Base-by-base conservation (phyloP, 495 filamentous ascomycete species). In the Copromyces sp. region DNA sequence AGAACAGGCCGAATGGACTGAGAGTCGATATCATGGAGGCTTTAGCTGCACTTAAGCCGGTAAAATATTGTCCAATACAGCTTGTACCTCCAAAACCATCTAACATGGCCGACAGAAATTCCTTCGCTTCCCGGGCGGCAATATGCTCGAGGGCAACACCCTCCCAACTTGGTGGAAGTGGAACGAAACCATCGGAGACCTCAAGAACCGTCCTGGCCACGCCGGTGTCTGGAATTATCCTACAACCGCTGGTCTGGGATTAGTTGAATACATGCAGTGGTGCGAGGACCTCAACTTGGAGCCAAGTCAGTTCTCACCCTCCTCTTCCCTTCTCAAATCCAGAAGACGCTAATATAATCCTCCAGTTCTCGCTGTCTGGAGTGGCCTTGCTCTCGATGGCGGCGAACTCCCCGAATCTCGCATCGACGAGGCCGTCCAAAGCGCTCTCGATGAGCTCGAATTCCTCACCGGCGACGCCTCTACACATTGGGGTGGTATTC, bases 361-460 rank as follows among this genome's bases (percentile, higher is more conserved):
- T 61, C 3, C 65, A 71, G 75, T 80, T 9, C 73, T 81, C 11
- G 77, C 73, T 12, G 83, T 92, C 20, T 92, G 86, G 78, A 81
- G 84, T 61, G 90, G 90, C n/a, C 88, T 90, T 73, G 87, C 87
- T 5, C 83, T 93, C 12, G 88, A 89, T 68, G 84, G 84, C 5
- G 80, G 82, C 17, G 74, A 84, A 70, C 81, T 84, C 9, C 75
- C 84, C 0, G 69, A 85, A 71, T 71, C 74, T 16, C 77, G 82
- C 24, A 75, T 87, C 8, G 74, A 81, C 69, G 70, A 75, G 2
- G 88, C 84, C 65, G 83, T 93, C 37, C 81, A 90, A 9, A 87
- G 90, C 70, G 90, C 87, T 11, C 82, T 92, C 29, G 86, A 91
- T 75, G 86, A 93, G 77, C 82, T 93, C 39, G 90, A 93, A 75